Evolutionary conservation across 805 yeast genomes (phyloP).

Genomic region (Barnettozyma vustinii): DNA sequence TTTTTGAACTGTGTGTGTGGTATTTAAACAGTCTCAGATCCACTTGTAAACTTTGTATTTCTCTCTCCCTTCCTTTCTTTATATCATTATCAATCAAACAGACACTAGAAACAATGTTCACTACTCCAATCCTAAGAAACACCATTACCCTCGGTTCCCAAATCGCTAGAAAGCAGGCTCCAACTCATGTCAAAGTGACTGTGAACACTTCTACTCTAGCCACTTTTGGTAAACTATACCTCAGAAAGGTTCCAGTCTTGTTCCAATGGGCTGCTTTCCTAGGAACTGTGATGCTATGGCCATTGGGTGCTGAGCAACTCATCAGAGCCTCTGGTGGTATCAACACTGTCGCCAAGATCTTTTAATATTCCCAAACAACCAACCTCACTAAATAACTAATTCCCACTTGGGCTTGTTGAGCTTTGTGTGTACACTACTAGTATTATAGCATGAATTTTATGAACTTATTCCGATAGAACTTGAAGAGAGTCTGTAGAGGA

Average conservation of each 20-base stretch:
- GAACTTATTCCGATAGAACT: neutral
- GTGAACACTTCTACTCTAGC: constrained; percentile 14
- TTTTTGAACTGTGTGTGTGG: neutral
- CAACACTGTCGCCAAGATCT: neutral
- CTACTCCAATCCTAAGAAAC: constrained; percentile 24
- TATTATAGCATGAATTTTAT: constrained; percentile 5
- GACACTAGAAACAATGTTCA: constrained; percentile 21
- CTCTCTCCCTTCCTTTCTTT: neutral
- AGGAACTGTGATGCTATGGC: constrained; percentile 19
- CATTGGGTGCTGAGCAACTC: constrained; percentile 14
- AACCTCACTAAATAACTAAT: too few species aligned
- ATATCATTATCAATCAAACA: neutral
- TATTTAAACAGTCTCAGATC: neutral
- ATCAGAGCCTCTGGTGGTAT: constrained; percentile 8
- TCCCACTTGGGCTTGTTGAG: too few species aligned
- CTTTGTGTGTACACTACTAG: too few species aligned
- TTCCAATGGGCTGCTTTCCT: constrained; percentile 21
- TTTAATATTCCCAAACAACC: neutral
- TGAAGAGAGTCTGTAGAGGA: too few species aligned
- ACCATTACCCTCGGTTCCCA: constrained; percentile 20
- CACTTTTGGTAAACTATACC: constrained; percentile 11
- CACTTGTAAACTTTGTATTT: neutral
- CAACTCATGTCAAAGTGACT: constrained; percentile 17
- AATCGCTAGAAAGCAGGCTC: constrained; percentile 17
- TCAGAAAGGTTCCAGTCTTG: constrained; percentile 17